phyloP scores from a whole-genome alignment of 2,329 filamentous ascomycete species.

The Plenodomus biglobosus region DNA sequence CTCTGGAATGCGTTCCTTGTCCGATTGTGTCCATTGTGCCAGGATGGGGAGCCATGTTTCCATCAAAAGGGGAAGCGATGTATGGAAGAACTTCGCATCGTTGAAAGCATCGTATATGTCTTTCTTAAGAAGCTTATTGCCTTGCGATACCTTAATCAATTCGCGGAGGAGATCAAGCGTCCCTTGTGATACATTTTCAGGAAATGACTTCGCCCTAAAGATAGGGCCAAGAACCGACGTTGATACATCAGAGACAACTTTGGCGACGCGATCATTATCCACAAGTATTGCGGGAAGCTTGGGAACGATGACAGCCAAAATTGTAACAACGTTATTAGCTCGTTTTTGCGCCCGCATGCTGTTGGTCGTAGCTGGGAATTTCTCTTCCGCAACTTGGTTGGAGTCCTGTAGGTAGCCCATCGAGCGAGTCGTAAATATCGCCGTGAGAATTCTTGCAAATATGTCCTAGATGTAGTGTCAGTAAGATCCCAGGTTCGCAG shows the following conservation, averaged over 20 bases:
- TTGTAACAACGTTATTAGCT: slow-evolving; percentile 68
- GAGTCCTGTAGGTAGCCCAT: slow-evolving; percentile 67
- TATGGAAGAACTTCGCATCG: slow-evolving; percentile 81
- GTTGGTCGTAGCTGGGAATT: slow-evolving; percentile 25
- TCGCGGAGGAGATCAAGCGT: slow-evolving; percentile 74
- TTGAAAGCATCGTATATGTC: slow-evolving; percentile 92
- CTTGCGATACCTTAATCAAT: slow-evolving; percentile 73
- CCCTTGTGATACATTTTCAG: slow-evolving; percentile 74
- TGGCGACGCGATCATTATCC: slow-evolving; percentile 79
- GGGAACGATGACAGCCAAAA: slow-evolving; percentile 76
- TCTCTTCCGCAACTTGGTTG: slow-evolving; percentile 35
- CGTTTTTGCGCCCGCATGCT: slow-evolving; percentile 48
- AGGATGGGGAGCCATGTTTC: slow-evolving; percentile 80
- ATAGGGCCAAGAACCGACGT: slow-evolving; percentile 79
- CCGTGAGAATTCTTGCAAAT: slow-evolving; percentile 82
- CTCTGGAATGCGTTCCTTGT: slow-evolving; percentile 87
- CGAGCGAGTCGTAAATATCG: slow-evolving; percentile 90
- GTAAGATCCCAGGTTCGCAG: not conserved
- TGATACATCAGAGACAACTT: slow-evolving; percentile 78
- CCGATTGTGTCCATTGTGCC: slow-evolving; percentile 78
- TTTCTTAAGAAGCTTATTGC: slow-evolving; percentile 89
- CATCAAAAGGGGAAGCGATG: slow-evolving; percentile 64
- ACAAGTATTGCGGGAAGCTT: slow-evolving; percentile 80
- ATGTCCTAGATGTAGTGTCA: slow-evolving; percentile 64
- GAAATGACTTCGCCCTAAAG: slow-evolving; percentile 82